Evolutionary conservation across 2,329 filamentous ascomycete species (phyloP).

Genomic region (Aspergillus ruber): DNA sequence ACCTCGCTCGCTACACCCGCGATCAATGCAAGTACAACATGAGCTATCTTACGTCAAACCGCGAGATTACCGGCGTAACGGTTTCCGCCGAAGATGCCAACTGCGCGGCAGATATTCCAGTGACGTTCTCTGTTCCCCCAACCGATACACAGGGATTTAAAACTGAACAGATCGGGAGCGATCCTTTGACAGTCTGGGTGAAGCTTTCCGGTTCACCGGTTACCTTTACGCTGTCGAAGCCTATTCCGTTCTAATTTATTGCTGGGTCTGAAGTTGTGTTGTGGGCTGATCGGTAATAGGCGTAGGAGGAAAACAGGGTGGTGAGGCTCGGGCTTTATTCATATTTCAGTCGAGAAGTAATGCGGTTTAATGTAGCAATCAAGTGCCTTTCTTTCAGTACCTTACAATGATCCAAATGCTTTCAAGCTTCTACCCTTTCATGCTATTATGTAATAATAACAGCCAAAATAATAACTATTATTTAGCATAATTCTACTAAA

Average conservation of each 20-base stretch:
- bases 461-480: too few relatives aligned
- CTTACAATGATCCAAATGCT: not conserved
- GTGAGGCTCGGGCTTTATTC: too few relatives aligned
- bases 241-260: slow-evolving; percentile 25
- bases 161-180: slow-evolving; percentile 49
- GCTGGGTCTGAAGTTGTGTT: too few relatives aligned
- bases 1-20: slow-evolving; percentile 49
- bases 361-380: not conserved
- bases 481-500: not conserved
- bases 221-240: slow-evolving; percentile 37
- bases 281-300: too few relatives aligned
- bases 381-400: not conserved
- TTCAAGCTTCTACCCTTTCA: not conserved
- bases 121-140: slow-evolving; percentile 47
- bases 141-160: slow-evolving; percentile 39
- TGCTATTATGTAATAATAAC: not conserved
- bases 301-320: too few relatives aligned
- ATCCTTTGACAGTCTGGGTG: slow-evolving; percentile 49
- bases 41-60: slow-evolving; percentile 39
- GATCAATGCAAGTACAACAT: slow-evolving; percentile 49
- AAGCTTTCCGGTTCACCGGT: slow-evolving; percentile 41
- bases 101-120: slow-evolving; percentile 48
- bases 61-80: slow-evolving; percentile 46
- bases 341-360: too few relatives aligned
- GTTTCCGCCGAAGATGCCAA: slow-evolving; percentile 45